Conservation (phyloP, 2,329 filamentous ascomycete species). For the Beauveria medogensis region DNA sequence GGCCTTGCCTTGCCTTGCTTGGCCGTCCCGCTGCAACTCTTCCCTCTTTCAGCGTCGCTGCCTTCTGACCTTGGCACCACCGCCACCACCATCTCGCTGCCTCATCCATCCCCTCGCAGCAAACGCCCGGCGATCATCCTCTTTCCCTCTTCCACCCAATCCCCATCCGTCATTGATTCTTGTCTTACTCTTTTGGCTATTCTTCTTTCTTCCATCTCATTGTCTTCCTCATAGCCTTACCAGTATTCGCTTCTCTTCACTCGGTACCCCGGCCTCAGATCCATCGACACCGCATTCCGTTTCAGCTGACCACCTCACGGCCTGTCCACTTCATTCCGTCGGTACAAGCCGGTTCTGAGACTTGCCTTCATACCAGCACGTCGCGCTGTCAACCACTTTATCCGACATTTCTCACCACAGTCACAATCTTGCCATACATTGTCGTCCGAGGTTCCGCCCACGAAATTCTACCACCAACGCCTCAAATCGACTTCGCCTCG, state of each 20-base stretch:
- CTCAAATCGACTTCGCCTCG: background rate
- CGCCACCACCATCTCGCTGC: background rate
- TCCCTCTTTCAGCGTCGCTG: constrained; percentile 6
- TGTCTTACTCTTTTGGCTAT: background rate
- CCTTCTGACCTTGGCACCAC: constrained; percentile 6
- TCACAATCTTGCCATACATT: background rate
- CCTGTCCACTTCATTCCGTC: background rate
- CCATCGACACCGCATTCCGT: background rate
- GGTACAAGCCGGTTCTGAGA: constrained; percentile 6
- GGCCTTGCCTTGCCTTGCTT: background rate
- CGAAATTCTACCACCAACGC: background rate
- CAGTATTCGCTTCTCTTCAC: background rate
- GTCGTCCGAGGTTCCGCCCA: background rate
- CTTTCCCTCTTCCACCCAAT: background rate
- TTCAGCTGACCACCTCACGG: constrained; percentile 4
- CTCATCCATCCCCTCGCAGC: background rate
- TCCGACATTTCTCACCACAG: background rate
- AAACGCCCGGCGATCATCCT: background rate
- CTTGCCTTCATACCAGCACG: constrained; percentile 5
- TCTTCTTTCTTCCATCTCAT: background rate
- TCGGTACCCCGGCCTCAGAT: constrained; percentile 1
- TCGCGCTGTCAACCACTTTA: background rate
- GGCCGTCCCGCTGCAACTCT: background rate
- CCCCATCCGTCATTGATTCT: background rate
- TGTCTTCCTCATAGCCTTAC: background rate